phyloP scores from a whole-genome alignment of 2,329 filamentous ascomycete species.

The Colletotrichum spinosum region DNA sequence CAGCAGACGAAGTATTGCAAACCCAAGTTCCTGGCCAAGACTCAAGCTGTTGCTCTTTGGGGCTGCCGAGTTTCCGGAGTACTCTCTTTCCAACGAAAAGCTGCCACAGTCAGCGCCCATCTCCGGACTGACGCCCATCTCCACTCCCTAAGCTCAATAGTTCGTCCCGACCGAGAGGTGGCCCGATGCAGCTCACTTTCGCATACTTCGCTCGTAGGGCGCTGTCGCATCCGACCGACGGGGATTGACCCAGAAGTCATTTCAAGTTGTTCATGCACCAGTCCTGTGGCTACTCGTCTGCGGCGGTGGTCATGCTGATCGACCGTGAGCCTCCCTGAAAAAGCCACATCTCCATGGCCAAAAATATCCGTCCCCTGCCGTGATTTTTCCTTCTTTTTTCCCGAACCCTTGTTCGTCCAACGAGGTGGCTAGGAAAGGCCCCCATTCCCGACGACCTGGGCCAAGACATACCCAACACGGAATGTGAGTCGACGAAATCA shows the following conservation, averaged over 20 bases:
- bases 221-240: constrained; percentile 8
- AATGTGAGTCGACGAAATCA: constrained; percentile 27
- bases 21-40: no score
- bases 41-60: no score
- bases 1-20: no score
- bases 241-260: constrained; percentile 35
- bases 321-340: constrained; percentile 21
- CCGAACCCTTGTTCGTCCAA: constrained; percentile 35
- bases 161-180: constrained; percentile 31
- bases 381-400: constrained; percentile 20
- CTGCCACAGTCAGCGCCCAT: constrained; percentile 8
- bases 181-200: constrained; percentile 18
- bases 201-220: no score
- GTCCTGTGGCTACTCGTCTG: constrained; percentile 32
- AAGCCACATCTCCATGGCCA: constrained; percentile 35
- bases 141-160: constrained; percentile 33
- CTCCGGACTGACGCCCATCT: constrained; percentile 26
- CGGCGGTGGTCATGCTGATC: constrained; percentile 22
- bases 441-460: constrained; percentile 29
- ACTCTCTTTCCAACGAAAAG: neutral
- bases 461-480: constrained; percentile 28
- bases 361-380: constrained; percentile 33
- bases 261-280: constrained; percentile 32
- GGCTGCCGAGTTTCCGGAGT: constrained; percentile 5
- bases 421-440: constrained; percentile 23